Conservation (phyloP, 2,329 filamentous ascomycete genomes). For the Aspergillus ochraceoroseus region DNA sequence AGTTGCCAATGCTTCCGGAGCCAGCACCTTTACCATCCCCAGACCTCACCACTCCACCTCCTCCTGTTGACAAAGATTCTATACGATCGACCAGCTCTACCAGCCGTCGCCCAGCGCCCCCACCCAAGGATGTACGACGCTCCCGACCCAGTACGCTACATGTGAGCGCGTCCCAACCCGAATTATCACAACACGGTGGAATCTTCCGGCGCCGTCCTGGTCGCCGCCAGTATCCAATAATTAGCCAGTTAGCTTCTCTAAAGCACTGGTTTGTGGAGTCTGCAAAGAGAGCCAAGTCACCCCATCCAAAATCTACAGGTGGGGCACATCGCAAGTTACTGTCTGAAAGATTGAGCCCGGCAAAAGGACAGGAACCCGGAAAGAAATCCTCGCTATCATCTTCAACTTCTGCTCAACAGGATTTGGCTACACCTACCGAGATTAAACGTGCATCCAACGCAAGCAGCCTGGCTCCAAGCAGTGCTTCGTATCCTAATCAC, state of each 20-base stretch:
- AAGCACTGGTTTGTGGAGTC: conserved; percentile 70
- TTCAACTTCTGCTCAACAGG: conserved; percentile 23
- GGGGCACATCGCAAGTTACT: conserved; percentile 37
- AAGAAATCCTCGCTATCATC: conserved; percentile 27
- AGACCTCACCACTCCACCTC: conserved; percentile 50
- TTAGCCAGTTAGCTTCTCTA: conserved; percentile 62
- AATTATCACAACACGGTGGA: conserved; percentile 54
- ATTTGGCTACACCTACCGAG: conserved; percentile 36
- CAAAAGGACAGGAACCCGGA: conserved; percentile 35
- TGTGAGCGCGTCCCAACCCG: conserved; percentile 67
- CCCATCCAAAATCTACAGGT: conserved; percentile 38
- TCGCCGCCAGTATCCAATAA: conserved; percentile 58
- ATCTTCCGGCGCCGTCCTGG: conserved; percentile 52
- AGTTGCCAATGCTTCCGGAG: conserved; percentile 74
- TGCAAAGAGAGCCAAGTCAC: conserved; percentile 58
- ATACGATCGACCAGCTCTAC: conserved; percentile 72
- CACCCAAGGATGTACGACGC: conserved; percentile 78
- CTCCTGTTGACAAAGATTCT: conserved; percentile 68
- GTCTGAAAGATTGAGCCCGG: conserved; percentile 38
- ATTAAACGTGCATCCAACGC: conserved; percentile 40
- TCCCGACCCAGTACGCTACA: conserved; percentile 82
- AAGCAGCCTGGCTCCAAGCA: conserved; percentile 42
- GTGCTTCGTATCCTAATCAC: conserved; percentile 40
- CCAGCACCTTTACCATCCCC: conserved; percentile 34
- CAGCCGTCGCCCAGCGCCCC: conserved; percentile 69